Evolutionary conservation across 1,284 basidiomycete species (phyloP).

Genomic region (Rhodotorula sp.): DNA sequence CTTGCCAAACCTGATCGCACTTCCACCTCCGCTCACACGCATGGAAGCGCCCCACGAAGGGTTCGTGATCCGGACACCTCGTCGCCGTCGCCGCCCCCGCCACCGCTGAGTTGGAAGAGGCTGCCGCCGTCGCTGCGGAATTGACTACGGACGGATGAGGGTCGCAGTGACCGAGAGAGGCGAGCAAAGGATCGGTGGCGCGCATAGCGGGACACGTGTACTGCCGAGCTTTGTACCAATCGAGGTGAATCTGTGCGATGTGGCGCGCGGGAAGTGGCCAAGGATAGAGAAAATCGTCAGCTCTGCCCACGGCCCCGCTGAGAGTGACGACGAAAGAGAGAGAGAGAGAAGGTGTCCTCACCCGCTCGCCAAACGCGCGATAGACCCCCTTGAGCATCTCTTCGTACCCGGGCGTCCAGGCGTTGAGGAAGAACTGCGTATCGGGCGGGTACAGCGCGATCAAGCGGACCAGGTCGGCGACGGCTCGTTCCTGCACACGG

Average conservation of each 20-base stretch:
- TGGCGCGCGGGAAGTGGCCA: background rate
- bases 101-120: background rate
- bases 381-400: slow-evolving; percentile 75
- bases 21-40: slow-evolving; percentile 81
- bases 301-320: background rate
- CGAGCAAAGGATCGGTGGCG: slow-evolving; percentile 61
- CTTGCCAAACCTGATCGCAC: slow-evolving; percentile 55
- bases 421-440: slow-evolving; percentile 80
- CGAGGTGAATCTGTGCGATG: slow-evolving; percentile 72
- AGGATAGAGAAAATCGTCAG: no score
- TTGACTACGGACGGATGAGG: background rate
- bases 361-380: slow-evolving; percentile 58
- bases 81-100: background rate
- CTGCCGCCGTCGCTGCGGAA: background rate
- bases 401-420: slow-evolving; percentile 82
- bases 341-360: slow-evolving; percentile 7
- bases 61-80: background rate
- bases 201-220: slow-evolving; percentile 56
- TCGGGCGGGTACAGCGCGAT: slow-evolving; percentile 65
- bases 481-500: slow-evolving; percentile 61
- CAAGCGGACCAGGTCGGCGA: slow-evolving; percentile 64
- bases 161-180: slow-evolving; percentile 60
- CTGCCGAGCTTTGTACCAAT: slow-evolving; percentile 76
- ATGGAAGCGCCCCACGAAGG: slow-evolving; percentile 67
- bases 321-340: background rate